phyloP scores from a whole-genome alignment of 306 rosid species.

The Pyrus bretschneideri region DNA sequence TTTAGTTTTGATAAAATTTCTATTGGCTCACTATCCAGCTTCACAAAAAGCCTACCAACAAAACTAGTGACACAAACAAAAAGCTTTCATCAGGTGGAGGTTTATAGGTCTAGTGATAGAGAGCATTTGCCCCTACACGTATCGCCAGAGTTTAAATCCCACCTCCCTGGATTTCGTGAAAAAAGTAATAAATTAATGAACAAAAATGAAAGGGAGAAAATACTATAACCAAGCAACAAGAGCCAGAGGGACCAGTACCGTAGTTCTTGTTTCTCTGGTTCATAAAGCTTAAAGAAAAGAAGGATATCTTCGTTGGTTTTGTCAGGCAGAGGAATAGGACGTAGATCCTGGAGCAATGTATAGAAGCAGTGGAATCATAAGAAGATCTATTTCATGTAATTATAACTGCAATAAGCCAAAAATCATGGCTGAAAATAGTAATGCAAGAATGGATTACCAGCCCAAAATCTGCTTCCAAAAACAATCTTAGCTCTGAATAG shows the following conservation, averaged over 20 bases:
- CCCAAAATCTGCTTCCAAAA: slow-evolving; percentile 73
- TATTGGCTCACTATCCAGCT: slow-evolving; percentile 48
- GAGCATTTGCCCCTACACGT: no score
- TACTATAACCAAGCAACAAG: slow-evolving; percentile 2
- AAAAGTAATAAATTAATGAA: not conserved
- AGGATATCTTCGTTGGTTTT: slow-evolving; percentile 71
- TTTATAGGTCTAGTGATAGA: no score
- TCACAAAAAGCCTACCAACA: slow-evolving; percentile 73
- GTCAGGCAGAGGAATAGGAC: slow-evolving; percentile 57
- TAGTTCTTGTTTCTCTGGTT: slow-evolving; percentile 61
- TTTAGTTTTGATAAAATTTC: slow-evolving; percentile 62
- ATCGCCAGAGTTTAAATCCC: no score
- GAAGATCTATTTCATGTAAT: not conserved
- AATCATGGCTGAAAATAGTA: slow-evolving; percentile 5
- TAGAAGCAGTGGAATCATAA: not conserved
- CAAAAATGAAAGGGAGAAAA: not conserved
- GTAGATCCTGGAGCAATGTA: slow-evolving; percentile 47
- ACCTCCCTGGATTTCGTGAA: no score
- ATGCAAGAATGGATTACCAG: slow-evolving; percentile 39
- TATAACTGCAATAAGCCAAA: not conserved
- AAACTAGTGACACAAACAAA: slow-evolving; percentile 34
- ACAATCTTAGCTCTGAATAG: slow-evolving; percentile 60
- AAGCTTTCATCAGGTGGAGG: not conserved
- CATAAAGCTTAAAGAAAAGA: slow-evolving; percentile 77
- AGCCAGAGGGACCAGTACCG: slow-evolving; percentile 32